These are phyloP conservation scores for Ascomycota sp. DNA, from an alignment of 2,329 filamentous ascomycete genomes.

Conservation along the genomic window DNA sequence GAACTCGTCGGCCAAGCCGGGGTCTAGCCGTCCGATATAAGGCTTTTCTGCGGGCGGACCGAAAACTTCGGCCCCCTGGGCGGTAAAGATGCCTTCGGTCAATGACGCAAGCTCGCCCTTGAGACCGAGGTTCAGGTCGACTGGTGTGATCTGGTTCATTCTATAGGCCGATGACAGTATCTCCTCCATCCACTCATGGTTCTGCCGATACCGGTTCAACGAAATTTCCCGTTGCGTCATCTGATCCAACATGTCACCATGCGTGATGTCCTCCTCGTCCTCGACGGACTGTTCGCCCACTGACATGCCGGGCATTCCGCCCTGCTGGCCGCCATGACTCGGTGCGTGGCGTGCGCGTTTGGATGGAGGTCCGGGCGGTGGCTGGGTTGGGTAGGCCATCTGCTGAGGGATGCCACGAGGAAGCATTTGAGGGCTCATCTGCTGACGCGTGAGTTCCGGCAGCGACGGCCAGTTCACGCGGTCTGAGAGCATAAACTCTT, in stretches of 20 bases:
- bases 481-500: conserved; percentile 89
- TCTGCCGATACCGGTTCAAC: conserved; percentile 69
- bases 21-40: conserved; percentile 42
- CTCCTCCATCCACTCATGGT: conserved; percentile 99
- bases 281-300: conserved; percentile 35
- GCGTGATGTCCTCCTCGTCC: conserved; percentile 74
- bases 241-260: conserved; percentile 76
- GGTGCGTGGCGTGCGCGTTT: conserved; percentile 31
- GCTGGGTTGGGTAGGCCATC: conserved; percentile 41
- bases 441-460: conserved; percentile 29
- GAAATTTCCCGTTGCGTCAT: conserved; percentile 81
- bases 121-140: conserved; percentile 69
- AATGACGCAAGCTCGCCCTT: conserved; percentile 64
- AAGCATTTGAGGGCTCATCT: conserved; percentile 26
- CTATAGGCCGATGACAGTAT: conserved; percentile 79
- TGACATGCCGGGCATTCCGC: conserved; percentile 17
- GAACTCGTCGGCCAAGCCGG: conserved; percentile 67
- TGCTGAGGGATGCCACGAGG: conserved; percentile 32
- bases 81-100: conserved; percentile 70
- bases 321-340: conserved; percentile 16
- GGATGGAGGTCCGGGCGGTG: conserved; percentile 27
- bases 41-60: conserved; percentile 31
- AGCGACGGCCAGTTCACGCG: conserved; percentile 79
- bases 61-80: conserved; percentile 28
- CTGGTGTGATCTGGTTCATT: conserved; percentile 65